Evolutionary conservation across 257 asterid genomes (phyloP).

Genomic region (Forsythia suspensa): DNA sequence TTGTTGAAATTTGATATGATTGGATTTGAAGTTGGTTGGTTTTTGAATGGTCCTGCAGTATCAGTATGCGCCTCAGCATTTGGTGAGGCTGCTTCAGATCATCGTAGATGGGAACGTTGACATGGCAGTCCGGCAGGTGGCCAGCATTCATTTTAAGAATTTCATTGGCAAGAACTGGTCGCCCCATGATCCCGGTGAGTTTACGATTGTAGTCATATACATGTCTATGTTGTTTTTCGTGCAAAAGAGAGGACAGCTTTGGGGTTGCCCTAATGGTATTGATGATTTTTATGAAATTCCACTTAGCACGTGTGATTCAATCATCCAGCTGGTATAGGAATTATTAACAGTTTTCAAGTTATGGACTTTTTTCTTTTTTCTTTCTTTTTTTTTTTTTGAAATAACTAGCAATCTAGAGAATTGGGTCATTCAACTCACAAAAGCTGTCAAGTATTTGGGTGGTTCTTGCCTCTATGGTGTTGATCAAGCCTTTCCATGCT

Average conservation of each 20-base stretch:
- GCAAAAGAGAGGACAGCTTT: background rate
- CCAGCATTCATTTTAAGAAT: constrained; percentile 94
- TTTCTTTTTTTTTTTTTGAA: no score
- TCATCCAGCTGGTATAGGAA: background rate
- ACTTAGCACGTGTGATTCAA: background rate
- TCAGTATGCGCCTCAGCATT: constrained; percentile 86
- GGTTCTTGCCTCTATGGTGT: background rate
- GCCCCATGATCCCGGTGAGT: constrained; percentile 75
- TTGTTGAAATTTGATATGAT: constrained; percentile 2
- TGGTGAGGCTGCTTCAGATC: constrained; percentile 96
- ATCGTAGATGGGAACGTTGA: constrained; percentile 78
- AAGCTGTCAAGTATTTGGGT: background rate
- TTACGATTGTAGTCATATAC: background rate
- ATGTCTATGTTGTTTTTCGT: background rate
- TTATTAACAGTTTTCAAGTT: background rate
- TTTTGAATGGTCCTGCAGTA: constrained; percentile 50
- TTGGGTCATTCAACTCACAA: background rate
- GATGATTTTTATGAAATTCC: background rate
- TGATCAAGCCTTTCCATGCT: background rate
- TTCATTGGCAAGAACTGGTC: constrained; percentile 84
- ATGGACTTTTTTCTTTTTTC: background rate
- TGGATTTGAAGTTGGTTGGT: constrained; percentile 2
- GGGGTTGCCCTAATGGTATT: background rate
- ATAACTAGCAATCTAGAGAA: background rate
- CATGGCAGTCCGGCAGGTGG: constrained; percentile 90